A percentile compares a stretch with the other conserved stretches of the same genome.
These are phyloP conservation scores for Lolium multiflorum DNA, from an alignment of 176 grass and related monocot species.

Conservation along the genomic window DNA sequence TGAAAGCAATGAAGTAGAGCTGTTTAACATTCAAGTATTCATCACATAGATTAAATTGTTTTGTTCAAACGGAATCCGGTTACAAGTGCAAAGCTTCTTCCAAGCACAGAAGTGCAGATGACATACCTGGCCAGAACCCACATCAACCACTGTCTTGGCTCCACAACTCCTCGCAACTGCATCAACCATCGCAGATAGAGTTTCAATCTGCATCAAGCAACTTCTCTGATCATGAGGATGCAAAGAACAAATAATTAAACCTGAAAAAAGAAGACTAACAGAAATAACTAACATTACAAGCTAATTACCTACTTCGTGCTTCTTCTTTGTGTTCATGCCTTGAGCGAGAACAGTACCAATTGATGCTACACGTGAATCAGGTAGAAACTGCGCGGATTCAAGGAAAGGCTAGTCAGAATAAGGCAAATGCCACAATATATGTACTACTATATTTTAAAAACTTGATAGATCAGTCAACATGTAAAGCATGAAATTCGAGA, in stretches of 20 bases:
- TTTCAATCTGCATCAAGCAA: constrained; percentile 65
- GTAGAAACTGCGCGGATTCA: constrained; percentile 59
- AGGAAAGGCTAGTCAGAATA: constrained; percentile 4
- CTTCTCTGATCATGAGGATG: constrained; percentile 27
- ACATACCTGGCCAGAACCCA: constrained; percentile 92
- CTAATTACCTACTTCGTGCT: constrained; percentile 86
- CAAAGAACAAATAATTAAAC: neutral
- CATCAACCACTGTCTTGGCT: constrained; percentile 81
- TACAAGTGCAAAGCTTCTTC: constrained; percentile 20
- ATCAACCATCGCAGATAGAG: constrained; percentile 64
- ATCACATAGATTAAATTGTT: constrained; percentile 12
- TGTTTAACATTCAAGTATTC: neutral
- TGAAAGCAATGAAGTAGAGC: neutral
- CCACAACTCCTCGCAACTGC: constrained; percentile 50
- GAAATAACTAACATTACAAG: neutral
- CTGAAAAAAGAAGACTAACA: too few relatives aligned
- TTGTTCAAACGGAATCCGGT: neutral
- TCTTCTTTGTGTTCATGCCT: constrained; percentile 97
- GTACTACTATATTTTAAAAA: neutral
- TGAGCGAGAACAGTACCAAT: constrained; percentile 87
- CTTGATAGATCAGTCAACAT: neutral
- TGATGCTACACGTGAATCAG: constrained; percentile 57
- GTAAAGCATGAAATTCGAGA: neutral
- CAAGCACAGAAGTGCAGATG: neutral
- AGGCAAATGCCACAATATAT: neutral